A percentile compares a stretch with the other conserved stretches of the same genome.
Evolutionary conservation across 768 basidiomycete genomes (phyloP).

Genomic region (Tulasnella sp.): DNA sequence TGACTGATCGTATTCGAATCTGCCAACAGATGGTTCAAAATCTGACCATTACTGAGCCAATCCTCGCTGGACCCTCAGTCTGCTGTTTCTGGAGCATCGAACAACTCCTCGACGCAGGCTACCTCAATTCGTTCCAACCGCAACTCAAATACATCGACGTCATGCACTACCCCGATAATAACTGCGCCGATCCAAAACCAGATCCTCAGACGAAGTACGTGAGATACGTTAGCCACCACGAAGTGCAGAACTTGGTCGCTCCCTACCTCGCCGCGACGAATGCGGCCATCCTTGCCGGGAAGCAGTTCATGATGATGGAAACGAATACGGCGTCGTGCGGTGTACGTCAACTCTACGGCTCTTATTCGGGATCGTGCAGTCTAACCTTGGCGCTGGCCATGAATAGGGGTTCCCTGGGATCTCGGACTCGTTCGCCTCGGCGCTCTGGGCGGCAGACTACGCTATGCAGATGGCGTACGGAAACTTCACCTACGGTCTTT

Average conservation of each 20-base stretch:
- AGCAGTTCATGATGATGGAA: constrained; percentile 66
- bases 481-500: constrained; percentile 49
- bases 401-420: constrained; percentile 53
- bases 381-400: constrained; percentile 49
- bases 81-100: constrained; percentile 58
- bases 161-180: constrained; percentile 33
- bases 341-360: constrained; percentile 40
- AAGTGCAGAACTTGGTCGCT: constrained; percentile 11
- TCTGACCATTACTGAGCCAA: constrained; percentile 33
- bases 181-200: constrained; percentile 25
- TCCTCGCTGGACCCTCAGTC: constrained; percentile 67
- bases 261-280: background rate
- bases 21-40: constrained; percentile 39
- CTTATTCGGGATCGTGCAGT: background rate
- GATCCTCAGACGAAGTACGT: constrained; percentile 39
- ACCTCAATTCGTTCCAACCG: constrained; percentile 20
- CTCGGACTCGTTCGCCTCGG: constrained; percentile 54
- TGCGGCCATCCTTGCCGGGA: constrained; percentile 44
- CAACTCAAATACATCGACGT: constrained; percentile 29
- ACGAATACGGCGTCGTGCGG: constrained; percentile 62
- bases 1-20: background rate
- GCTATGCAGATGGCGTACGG: constrained; percentile 55
- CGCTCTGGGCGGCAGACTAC: constrained; percentile 59
- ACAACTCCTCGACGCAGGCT: constrained; percentile 15
- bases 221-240: constrained; percentile 26